These are phyloP conservation scores for Amaranthus hypochondriacus DNA, from an alignment of 148 eudicot species.

Conservation along the genomic window DNA sequence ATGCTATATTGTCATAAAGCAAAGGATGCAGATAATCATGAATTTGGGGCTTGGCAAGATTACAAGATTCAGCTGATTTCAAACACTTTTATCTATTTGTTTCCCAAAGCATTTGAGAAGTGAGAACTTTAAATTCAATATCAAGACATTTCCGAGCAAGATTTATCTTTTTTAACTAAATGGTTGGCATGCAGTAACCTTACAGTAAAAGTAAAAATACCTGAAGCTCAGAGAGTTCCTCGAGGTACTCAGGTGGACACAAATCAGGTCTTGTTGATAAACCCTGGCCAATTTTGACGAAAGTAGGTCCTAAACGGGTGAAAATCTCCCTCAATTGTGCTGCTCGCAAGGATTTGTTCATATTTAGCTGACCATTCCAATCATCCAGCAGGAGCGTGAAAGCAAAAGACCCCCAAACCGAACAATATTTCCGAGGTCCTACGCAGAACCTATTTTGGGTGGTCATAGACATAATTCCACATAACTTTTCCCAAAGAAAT, in stretches of 20 bases:
- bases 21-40: too few relatives aligned
- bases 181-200: background rate
- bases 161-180: background rate
- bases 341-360: conserved; percentile 65
- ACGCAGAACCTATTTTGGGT: conserved; percentile 43
- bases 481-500: conserved; percentile 1
- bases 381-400: conserved; percentile 71
- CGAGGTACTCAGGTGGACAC: conserved; percentile 90
- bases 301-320: conserved; percentile 88
- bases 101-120: background rate
- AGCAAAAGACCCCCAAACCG: conserved; percentile 81
- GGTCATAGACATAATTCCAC: conserved; percentile 22
- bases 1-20: too few relatives aligned
- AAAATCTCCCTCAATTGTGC: conserved; percentile 55
- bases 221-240: conserved; percentile 94
- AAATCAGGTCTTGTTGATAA: conserved; percentile 94
- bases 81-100: too few relatives aligned
- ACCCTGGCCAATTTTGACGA: conserved; percentile 96
- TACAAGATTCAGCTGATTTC: too few relatives aligned
- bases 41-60: too few relatives aligned
- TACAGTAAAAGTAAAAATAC: conserved; percentile 27
- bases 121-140: background rate
- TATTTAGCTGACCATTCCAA: conserved; percentile 50
- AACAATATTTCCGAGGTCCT: conserved; percentile 66
- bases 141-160: background rate